These are phyloP conservation scores for Candida glucosophila DNA, from an alignment of 1,139 yeast genomes.

Conservation along the genomic window DNA sequence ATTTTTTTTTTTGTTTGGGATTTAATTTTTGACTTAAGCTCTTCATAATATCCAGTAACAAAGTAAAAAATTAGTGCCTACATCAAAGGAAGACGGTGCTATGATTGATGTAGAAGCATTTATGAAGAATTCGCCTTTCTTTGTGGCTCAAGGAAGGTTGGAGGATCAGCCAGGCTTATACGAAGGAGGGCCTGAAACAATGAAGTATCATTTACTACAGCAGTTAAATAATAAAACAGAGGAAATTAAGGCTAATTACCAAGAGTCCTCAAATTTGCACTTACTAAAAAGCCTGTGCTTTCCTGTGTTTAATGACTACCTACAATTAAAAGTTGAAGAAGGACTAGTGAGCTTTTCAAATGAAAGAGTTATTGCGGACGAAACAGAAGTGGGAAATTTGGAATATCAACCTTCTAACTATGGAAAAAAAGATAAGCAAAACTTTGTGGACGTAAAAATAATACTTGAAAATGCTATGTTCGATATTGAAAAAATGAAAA, in stretches of 20 bases:
- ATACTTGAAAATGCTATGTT: conserved; percentile 38
- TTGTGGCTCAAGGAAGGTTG: neutral
- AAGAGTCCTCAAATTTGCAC: conserved; percentile 10
- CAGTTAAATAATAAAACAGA: conserved; percentile 23
- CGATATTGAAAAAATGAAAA: conserved; percentile 30
- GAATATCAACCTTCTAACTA: conserved; percentile 6
- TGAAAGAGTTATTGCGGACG: no score
- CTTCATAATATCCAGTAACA: no score
- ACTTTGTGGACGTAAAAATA: conserved; percentile 33
- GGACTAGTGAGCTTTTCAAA: conserved; percentile 20
- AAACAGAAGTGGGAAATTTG: conserved; percentile 12
- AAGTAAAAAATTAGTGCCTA: no score
- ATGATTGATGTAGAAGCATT: conserved; percentile 31
- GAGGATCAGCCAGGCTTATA: neutral
- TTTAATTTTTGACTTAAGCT: no score
- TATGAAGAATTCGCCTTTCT: conserved; percentile 26
- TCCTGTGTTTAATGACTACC: conserved; percentile 28
- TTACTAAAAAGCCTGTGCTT: conserved; percentile 16
- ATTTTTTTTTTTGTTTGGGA: no score
- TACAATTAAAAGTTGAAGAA: conserved; percentile 25
- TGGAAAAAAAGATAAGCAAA: conserved; percentile 11
- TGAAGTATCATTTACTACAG: conserved; percentile 39
- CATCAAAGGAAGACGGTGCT: no score
- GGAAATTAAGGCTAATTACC: conserved; percentile 14
- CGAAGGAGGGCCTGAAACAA: conserved; percentile 29